Evolutionary conservation across 768 basidiomycete species (phyloP), one percentile per base, ranked within the genome.

Genomic region (Symmetrospora coprosmae): DNA sequence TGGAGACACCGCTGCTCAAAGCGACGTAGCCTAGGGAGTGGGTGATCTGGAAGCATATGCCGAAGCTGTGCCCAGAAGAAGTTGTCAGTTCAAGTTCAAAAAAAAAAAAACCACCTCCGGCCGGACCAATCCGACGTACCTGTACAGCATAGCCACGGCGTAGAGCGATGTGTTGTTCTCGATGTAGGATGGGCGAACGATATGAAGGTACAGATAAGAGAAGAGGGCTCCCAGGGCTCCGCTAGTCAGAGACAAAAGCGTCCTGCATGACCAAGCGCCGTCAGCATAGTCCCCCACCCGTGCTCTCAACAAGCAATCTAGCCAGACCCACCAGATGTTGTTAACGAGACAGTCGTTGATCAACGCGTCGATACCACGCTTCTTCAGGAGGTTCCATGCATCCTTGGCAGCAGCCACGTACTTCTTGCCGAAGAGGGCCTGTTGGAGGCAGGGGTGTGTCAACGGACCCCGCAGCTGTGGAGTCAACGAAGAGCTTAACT

Each of bases 361-460:
- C 1, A 70, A 50, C 0, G 66, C 67, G n/a, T 61, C 59, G 43
- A 70, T 66, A 31, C 69, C 69, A 1, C 67, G 61, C 40, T 68
- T 64, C 48, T 61, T 62, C 62, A 70, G 67, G 33, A 70, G 27
- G 14, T 56, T 50, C 67, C 66, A 68, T 1, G 68, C 64, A 37
- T 68, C 65, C 35, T 67, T 68, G 2, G 67, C 66, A 1, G 69
- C 69, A 5, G 16, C 7, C 46, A 68, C 62, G 67, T 70, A 70
- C 4, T 19, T 23, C 58, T 69, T 66, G 21, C 69, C 68, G 56
- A 65, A 66, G 5, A 66, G 60, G 14, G 62, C 63, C 27, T 56
- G 46, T n/a, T 64, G 33, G 47, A 63, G 59, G 34, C 66, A 67
- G 6, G 67, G 67, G 51, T 70, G 69, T 16, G 45, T 47, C 23